Percentiles rank a stretch among this genome's conserved stretches.
These are phyloP conservation scores for Amanita molliuscula DNA, from an alignment of 768 basidiomycete species.

Conservation along the genomic window DNA sequence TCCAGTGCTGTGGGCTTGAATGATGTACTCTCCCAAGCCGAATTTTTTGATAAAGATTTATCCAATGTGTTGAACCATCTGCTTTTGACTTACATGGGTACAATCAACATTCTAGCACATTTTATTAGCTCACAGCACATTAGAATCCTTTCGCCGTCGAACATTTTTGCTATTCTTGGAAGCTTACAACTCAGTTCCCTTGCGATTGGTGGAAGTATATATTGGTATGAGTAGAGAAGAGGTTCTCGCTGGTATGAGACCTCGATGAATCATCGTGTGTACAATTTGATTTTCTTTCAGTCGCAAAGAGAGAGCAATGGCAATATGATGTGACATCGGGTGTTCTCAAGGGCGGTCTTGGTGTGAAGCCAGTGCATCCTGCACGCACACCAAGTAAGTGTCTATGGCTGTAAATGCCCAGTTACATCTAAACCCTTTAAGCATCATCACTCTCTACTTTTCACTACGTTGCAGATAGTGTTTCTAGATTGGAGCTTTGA, in stretches of 20 bases:
- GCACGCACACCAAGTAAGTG: background rate
- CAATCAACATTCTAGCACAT: background rate
- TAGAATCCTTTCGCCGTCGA: conserved; percentile 50
- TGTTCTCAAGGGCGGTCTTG: conserved; percentile 31
- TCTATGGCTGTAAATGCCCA: background rate
- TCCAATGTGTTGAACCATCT: conserved; percentile 33
- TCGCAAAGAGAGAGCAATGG: conserved; percentile 37
- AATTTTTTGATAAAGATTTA: conserved; percentile 36
- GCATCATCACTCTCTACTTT: conserved; percentile 39
- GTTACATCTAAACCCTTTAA: conserved; percentile 2
- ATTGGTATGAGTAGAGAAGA: conserved; percentile 37
- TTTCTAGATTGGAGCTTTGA: conserved; percentile 36
- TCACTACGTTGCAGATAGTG: conserved; percentile 40
- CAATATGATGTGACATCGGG: conserved; percentile 35
- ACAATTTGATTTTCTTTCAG: conserved; percentile 17
- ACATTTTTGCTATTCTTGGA: conserved; percentile 46
- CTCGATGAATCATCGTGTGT: background rate
- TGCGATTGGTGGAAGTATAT: conserved; percentile 44
- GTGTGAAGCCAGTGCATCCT: background rate
- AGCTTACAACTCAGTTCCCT: conserved; percentile 55
- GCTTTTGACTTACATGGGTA: conserved; percentile 42
- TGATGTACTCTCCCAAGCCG: conserved; percentile 28
- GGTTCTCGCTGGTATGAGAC: conserved; percentile 26
- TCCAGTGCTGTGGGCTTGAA: conserved; percentile 31
- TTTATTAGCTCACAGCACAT: background rate